Percentiles rank a stretch among this genome's conserved stretches.
Conservation (phyloP, 768 basidiomycete species). For the Naganishia antarctica region DNA sequence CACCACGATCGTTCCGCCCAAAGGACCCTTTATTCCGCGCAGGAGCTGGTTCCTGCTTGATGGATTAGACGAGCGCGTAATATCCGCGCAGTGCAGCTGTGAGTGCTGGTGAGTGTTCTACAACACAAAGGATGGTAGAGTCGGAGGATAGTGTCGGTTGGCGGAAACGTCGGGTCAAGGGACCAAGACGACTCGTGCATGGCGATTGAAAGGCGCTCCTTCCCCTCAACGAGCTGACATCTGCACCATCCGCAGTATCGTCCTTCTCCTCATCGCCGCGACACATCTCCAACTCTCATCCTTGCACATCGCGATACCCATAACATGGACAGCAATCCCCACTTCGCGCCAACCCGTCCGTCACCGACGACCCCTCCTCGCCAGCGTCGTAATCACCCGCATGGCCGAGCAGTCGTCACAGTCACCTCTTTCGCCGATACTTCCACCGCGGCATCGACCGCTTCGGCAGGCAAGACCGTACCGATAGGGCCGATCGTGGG, state of each 20-base stretch:
- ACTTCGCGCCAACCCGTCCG: background rate
- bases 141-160: no score
- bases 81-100: no score
- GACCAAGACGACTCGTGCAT: no score
- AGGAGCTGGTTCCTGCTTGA: no score
- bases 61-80: no score
- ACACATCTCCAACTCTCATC: background rate
- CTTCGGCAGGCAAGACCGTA: background rate
- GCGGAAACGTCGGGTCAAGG: no score
- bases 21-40: no score
- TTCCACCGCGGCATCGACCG: background rate
- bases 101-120: no score
- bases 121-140: no score
- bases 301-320: background rate
- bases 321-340: background rate
- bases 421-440: conserved; percentile 18
- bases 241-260: background rate
- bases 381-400: background rate
- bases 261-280: background rate
- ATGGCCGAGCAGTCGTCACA: conserved; percentile 9
- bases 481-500: conserved; percentile 26
- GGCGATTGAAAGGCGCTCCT: no score
- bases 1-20: no score
- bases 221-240: background rate
- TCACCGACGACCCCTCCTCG: background rate